phyloP scores from a whole-genome alignment of 75 land plant species.

The Pinus taeda region DNA sequence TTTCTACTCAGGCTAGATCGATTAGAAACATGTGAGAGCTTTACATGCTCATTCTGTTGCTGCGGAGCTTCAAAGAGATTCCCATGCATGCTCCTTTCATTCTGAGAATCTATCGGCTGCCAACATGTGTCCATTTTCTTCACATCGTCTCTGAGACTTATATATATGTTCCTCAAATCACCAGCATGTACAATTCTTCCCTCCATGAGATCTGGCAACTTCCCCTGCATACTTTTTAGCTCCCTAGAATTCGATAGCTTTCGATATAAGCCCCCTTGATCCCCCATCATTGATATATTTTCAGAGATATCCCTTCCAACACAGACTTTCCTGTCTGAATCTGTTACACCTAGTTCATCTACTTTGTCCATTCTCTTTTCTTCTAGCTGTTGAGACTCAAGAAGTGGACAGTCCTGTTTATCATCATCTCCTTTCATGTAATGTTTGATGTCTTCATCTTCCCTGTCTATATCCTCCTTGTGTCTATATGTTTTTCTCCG shows the following conservation, averaged over 20 bases:
- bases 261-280: neutral
- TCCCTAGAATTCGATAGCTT: neutral
- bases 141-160: no score
- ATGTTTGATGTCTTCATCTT: neutral
- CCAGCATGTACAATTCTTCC: neutral
- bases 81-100: neutral
- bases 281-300: neutral
- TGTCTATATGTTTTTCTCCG: neutral
- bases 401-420: neutral
- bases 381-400: conserved; percentile 2
- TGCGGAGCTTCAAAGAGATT: neutral
- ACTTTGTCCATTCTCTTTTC: conserved; percentile 30
- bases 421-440: neutral
- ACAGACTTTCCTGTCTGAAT: neutral
- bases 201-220: neutral
- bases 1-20: neutral
- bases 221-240: neutral
- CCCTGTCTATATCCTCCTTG: neutral
- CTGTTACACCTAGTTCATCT: conserved; percentile 31
- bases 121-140: no score
- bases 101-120: neutral
- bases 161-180: neutral
- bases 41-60: neutral
- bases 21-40: neutral
- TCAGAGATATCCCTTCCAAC: neutral